Evolutionary conservation across 257 asterid genomes (phyloP).

Genomic region (Solanum pinnatisectum): DNA sequence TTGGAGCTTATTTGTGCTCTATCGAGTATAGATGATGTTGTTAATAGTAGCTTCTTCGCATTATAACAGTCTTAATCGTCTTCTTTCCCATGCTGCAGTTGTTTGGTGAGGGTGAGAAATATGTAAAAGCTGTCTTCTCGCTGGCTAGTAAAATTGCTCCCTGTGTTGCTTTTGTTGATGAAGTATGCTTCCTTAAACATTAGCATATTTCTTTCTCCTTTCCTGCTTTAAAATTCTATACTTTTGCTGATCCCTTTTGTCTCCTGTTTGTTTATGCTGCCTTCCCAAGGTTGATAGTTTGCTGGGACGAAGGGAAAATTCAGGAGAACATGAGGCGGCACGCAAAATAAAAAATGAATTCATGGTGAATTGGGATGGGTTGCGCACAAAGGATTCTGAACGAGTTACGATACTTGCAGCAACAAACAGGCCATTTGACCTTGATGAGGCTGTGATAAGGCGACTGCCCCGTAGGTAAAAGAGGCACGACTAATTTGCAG

Average conservation of each 20-base stretch:
- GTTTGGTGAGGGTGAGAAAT: slow-evolving; percentile 98
- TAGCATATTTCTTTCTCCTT: not conserved
- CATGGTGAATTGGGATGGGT: slow-evolving; percentile 97
- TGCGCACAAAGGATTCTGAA: slow-evolving; percentile 83
- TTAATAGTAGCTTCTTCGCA: not conserved
- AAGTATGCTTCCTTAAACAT: slow-evolving; percentile 32
- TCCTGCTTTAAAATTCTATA: not conserved
- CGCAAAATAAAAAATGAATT: slow-evolving; percentile 98
- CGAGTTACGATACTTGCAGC: slow-evolving; percentile 92
- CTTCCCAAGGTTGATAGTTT: slow-evolving; percentile 74
- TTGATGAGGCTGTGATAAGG: slow-evolving; percentile 90
- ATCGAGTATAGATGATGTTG: not conserved
- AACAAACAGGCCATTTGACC: slow-evolving; percentile 94
- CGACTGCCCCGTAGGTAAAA: slow-evolving; percentile 81
- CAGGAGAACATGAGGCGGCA: slow-evolving; percentile 91
- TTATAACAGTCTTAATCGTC: not conserved
- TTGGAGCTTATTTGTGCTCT: not conserved
- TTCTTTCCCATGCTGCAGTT: slow-evolving; percentile 34
- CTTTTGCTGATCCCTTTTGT: not conserved
- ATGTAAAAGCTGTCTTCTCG: slow-evolving; percentile 80
- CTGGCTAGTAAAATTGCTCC: slow-evolving; percentile 93
- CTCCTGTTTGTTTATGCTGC: not conserved
- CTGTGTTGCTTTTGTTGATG: slow-evolving; percentile 79
- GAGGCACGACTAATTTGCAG: not conserved
- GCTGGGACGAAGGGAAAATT: slow-evolving; percentile 88